Evolutionary conservation across 257 asterid genomes (phyloP).

Genomic region (Petrea volubilis): DNA sequence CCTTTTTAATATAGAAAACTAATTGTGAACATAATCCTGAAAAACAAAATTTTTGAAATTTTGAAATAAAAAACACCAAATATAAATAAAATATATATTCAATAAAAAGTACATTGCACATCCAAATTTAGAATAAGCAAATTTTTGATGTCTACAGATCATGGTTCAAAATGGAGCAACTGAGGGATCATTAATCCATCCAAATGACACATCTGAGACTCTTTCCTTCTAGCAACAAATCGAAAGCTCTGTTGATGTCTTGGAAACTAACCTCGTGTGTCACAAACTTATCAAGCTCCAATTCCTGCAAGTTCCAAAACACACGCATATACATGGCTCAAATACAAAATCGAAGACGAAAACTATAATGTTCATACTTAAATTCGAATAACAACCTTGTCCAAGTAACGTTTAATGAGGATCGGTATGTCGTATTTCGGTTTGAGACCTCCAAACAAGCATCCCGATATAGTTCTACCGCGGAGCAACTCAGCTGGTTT

Average conservation of each 20-base stretch:
- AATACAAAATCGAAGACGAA: neutral
- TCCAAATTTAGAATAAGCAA: too few species aligned
- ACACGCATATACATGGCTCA: too few species aligned
- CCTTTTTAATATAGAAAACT: too few species aligned
- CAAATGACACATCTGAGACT: slow-evolving; percentile 87
- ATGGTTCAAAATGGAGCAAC: too few species aligned
- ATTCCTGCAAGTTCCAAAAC: slow-evolving; percentile 42
- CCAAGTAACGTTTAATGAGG: slow-evolving; percentile 56
- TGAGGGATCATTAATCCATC: too few species aligned
- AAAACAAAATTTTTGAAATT: too few species aligned
- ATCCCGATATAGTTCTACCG: slow-evolving; percentile 54
- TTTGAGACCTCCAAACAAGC: slow-evolving; percentile 74
- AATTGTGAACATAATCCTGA: too few species aligned
- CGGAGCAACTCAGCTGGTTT: slow-evolving; percentile 44
- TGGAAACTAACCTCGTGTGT: slow-evolving; percentile 71
- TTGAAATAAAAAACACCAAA: too few species aligned
- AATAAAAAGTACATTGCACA: too few species aligned
- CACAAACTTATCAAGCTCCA: slow-evolving; percentile 76
- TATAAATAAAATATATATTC: too few species aligned
- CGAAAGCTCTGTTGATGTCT: slow-evolving; percentile 75
- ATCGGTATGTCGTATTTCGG: slow-evolving; percentile 73
- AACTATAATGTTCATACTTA: neutral
- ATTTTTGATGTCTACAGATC: too few species aligned
- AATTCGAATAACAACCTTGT: slow-evolving; percentile 45
- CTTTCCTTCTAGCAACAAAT: slow-evolving; percentile 64